Evolutionary conservation across 1,284 basidiomycete genomes (phyloP).

Genomic region (Cronartium quercuum): DNA sequence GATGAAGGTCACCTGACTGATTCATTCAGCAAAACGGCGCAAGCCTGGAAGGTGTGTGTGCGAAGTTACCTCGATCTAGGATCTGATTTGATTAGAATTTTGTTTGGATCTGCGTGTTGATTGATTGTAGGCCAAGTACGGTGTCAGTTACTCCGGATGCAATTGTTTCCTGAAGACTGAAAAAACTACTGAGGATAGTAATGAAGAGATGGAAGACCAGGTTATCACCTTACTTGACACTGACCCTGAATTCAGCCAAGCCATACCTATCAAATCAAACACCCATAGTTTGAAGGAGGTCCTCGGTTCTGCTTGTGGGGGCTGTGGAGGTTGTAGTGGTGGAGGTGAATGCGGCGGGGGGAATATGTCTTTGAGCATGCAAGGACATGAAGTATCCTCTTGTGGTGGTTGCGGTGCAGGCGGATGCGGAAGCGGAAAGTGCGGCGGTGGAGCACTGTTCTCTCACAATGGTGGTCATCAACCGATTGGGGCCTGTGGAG

Average conservation of each 20-base stretch:
- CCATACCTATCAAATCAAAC: too few relatives aligned
- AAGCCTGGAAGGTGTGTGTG: background rate
- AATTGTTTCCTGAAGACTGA: background rate
- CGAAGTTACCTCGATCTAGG: background rate
- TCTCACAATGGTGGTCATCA: too few relatives aligned
- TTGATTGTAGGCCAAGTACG: background rate
- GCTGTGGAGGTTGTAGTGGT: background rate
- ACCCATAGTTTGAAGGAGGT: background rate
- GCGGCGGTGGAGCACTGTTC: background rate
- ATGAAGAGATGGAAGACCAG: background rate
- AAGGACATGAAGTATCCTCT: background rate
- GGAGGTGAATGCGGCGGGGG: background rate
- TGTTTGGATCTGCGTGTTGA: background rate
- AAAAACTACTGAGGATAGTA: too few relatives aligned
- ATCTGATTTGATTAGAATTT: background rate
- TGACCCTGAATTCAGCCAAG: too few relatives aligned
- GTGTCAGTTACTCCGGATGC: background rate
- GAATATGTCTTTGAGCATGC: background rate
- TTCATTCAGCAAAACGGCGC: constrained; percentile 5
- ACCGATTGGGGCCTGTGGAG: background rate
- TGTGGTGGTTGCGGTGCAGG: background rate
- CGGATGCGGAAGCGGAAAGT: background rate
- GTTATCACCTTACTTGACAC: background rate
- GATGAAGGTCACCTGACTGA: background rate
- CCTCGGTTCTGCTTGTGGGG: background rate